Percentiles rank a stretch among this genome's conserved stretches.
Evolutionary conservation across 495 filamentous ascomycete genomes (phyloP).

Genomic region (Aspergillus incahuasiensis): DNA sequence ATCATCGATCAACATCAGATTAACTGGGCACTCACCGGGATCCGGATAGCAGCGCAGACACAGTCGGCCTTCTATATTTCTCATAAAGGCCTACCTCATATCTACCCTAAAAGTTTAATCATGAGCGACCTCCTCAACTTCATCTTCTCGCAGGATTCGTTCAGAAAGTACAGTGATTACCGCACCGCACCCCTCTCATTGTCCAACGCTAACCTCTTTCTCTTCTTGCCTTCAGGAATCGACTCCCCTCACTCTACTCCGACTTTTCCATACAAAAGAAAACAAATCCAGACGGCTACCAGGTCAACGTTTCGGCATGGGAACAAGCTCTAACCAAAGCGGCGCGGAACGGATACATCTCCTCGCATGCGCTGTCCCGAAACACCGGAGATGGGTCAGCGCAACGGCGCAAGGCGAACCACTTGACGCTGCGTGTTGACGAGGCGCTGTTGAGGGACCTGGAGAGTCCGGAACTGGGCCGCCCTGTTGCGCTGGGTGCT

Average conservation of each 20-base stretch:
- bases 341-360: slow-evolving; percentile 59
- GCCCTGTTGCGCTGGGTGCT: slow-evolving; percentile 73
- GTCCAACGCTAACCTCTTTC: background rate
- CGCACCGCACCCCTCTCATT: background rate
- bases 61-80: background rate
- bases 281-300: slow-evolving; percentile 87
- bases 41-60: background rate
- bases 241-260: slow-evolving; percentile 88
- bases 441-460: slow-evolving; percentile 65
- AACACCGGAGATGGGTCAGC: background rate
- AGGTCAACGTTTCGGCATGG: slow-evolving; percentile 83
- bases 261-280: slow-evolving; percentile 76
- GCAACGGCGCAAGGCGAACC: slow-evolving; percentile 31
- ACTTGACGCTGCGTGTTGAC: slow-evolving; percentile 62
- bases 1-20: background rate
- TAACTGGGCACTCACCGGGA: background rate
- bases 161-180: slow-evolving; percentile 49
- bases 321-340: slow-evolving; percentile 65
- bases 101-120: background rate
- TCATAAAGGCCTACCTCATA: background rate
- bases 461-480: slow-evolving; percentile 73
- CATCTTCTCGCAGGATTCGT: slow-evolving; percentile 58
- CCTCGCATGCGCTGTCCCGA: slow-evolving; percentile 26
- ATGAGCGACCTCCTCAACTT: slow-evolving; percentile 61
- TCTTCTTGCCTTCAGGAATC: slow-evolving; percentile 48